phyloP scores from a whole-genome alignment of 306 rosid genomes.

The Purshia tridentata region DNA sequence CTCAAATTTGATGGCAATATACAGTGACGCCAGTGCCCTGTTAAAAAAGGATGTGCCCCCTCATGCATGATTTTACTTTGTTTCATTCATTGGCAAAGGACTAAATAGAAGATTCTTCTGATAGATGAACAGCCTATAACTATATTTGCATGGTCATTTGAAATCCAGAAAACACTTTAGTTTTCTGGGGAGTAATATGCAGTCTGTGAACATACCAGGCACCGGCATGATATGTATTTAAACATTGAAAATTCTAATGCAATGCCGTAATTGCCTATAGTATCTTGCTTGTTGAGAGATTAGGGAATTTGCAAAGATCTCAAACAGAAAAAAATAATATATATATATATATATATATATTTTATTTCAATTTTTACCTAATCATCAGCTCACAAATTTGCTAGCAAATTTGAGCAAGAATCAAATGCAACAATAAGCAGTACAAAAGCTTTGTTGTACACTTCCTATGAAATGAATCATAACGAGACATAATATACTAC shows the following conservation, averaged over 20 bases:
- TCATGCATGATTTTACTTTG: constrained; percentile 19
- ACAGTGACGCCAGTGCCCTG: constrained; percentile 44
- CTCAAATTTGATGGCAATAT: constrained; percentile 55
- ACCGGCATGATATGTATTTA: background rate
- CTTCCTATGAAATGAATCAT: background rate
- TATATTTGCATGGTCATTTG: background rate
- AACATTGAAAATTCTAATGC: background rate
- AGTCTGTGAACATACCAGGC: background rate
- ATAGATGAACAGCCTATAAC: background rate
- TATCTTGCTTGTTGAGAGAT: too few species aligned
- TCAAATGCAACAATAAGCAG: background rate
- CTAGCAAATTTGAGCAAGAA: background rate
- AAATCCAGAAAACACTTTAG: background rate
- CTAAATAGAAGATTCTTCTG: background rate
- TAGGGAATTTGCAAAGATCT: background rate
- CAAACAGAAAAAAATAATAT: background rate
- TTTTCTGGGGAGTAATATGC: background rate
- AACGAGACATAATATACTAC: background rate
- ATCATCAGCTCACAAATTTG: background rate
- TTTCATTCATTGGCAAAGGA: background rate
- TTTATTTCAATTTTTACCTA: background rate
- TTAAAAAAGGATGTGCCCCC: constrained; percentile 23
- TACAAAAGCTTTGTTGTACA: background rate
- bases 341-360: too few species aligned
- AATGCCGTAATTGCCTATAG: background rate